These are phyloP conservation scores for Tilletia indica DNA, from an alignment of 1,284 basidiomycete genomes.

Conservation along the genomic window DNA sequence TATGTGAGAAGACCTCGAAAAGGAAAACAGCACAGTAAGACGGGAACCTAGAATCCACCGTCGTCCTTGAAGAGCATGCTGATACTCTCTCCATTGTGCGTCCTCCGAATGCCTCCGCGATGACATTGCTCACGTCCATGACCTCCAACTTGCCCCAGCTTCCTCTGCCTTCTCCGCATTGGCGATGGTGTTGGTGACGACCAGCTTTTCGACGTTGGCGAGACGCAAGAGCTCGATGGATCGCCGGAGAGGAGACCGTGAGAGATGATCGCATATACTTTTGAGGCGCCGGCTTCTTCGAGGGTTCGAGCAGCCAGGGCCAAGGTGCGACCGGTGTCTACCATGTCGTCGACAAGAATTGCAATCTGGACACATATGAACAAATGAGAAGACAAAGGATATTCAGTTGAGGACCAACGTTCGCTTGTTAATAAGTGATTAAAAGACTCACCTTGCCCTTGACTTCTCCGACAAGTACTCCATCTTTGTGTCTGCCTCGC, in stretches of 20 bases:
- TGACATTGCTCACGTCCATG: slow-evolving; percentile 82
- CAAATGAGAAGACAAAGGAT: background rate
- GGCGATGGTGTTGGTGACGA: slow-evolving; percentile 84
- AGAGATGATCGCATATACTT: slow-evolving; percentile 83
- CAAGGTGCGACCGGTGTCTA: slow-evolving; percentile 89
- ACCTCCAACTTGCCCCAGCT: slow-evolving; percentile 60
- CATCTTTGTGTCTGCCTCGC: slow-evolving; percentile 64
- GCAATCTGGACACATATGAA: slow-evolving; percentile 57
- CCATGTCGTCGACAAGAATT: slow-evolving; percentile 96
- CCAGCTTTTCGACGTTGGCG: slow-evolving; percentile 79
- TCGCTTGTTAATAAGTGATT: too few relatives aligned
- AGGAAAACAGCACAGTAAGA: too few relatives aligned
- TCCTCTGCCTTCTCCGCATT: slow-evolving; percentile 58
- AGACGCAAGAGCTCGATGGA: slow-evolving; percentile 74
- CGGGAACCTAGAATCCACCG: slow-evolving; percentile 25
- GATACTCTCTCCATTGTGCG: slow-evolving; percentile 83
- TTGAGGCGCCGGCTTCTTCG: slow-evolving; percentile 80
- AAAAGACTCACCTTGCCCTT: slow-evolving; percentile 71
- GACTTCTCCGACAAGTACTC: slow-evolving; percentile 97
- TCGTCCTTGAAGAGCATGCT: slow-evolving; percentile 54
- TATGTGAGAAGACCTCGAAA: too few relatives aligned
- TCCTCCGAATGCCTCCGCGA: slow-evolving; percentile 92
- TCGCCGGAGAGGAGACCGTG: slow-evolving; percentile 84
- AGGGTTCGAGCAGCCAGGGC: slow-evolving; percentile 79
- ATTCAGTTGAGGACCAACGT: too few relatives aligned